Evolutionary conservation across 1,284 basidiomycete species (phyloP), one percentile per base, ranked within the genome.

Genomic region (Gomphus bonarii): DNA sequence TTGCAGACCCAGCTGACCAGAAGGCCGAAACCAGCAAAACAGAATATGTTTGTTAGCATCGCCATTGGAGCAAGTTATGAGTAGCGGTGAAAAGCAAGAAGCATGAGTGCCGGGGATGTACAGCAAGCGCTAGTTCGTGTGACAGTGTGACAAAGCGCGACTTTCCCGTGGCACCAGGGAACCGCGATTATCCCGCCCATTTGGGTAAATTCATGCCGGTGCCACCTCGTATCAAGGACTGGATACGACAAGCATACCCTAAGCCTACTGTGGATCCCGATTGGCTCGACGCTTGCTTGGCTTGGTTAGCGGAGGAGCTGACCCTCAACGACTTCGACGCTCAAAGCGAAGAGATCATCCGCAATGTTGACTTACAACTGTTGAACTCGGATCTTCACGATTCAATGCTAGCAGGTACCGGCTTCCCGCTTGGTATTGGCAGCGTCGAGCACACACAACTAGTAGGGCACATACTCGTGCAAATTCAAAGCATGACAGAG

Each of bases 401-500:
- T 64, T 88, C 85, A 2, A 87, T 84, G 75, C 65, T 80, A 0
- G 73, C 71, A 18, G 78, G 79, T 0, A 86, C 88, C 0, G 87
- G 87, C 0, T 74, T 89, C 11, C 81, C 84, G 3, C 66, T 65
- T 0, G 66, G 79, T 59, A 64, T 81, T 40, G 61, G 69, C 11
- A 59, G 65, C 14, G 61, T 72, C 22, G 65, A 70, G 5, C 72
- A 75, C 49, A 70, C 67, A 10, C 36, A 66, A 3, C 65, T 72
- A 50, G 63, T 65, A 31, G 76, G 78, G 0, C 70, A 70, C 1
- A 68, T 87, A 28, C 78, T 87, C 22, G 81, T 88, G 10, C 81
- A 91, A 61, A 76, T 95, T 20, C 72, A 77, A 8, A 73, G 82
- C 2, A 78, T 91, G 11, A 91, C 84, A 18, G 88, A 91, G 57